These are phyloP conservation scores for Mortierella sp. DNA, from an alignment of 371 early-diverging fungal species.

Conservation along the genomic window DNA sequence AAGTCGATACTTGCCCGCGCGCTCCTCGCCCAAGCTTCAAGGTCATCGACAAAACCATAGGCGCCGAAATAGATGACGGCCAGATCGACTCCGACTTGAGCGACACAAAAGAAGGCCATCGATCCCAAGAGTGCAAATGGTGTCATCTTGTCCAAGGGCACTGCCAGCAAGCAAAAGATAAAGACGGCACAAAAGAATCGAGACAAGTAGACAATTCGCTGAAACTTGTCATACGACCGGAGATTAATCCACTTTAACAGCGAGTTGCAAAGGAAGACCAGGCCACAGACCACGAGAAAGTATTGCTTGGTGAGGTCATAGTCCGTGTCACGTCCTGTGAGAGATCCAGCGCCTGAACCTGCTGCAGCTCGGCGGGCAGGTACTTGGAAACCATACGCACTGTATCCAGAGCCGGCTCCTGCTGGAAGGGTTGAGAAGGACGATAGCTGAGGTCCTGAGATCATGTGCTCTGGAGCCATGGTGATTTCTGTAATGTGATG, in stretches of 20 bases:
- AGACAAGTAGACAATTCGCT: conserved; percentile 58
- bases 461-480: conserved; percentile 4
- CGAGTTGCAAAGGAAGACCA: conserved; percentile 50
- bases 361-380: conserved; percentile 13
- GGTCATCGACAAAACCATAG: conserved; percentile 39
- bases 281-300: conserved; percentile 17
- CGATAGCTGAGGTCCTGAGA: not conserved
- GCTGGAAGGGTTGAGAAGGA: not conserved
- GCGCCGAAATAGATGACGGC: conserved; percentile 49
- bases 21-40: conserved; percentile 39
- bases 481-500: conserved; percentile 29
- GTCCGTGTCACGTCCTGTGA: conserved; percentile 53
- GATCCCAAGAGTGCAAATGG: conserved; percentile 59
- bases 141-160: conserved; percentile 54
- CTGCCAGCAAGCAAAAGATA: conserved; percentile 60
- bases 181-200: conserved; percentile 60
- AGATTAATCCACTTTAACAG: conserved; percentile 54
- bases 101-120: conserved; percentile 60
- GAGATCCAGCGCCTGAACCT: conserved; percentile 1
- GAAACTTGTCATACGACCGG: conserved; percentile 40
- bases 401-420: not conserved
- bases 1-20: conserved; percentile 40
- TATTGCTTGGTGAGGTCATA: conserved; percentile 49
- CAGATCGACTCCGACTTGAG: conserved; percentile 55
- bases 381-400: conserved; percentile 24